phyloP scores from a whole-genome alignment of 2,329 filamentous ascomycete species.

The Trichoderma koningii region DNA sequence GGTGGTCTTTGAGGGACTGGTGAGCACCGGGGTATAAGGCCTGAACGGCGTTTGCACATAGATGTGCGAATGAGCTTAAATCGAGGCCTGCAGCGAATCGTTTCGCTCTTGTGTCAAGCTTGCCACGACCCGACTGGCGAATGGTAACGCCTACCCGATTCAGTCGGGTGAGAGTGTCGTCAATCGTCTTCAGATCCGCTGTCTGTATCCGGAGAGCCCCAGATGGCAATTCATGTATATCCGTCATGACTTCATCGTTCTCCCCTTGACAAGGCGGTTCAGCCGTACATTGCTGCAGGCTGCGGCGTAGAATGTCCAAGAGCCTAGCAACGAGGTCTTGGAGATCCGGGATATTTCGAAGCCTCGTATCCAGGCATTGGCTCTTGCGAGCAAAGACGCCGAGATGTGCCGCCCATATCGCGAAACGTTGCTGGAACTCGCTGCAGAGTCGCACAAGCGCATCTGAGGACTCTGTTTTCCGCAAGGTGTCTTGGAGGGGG shows the following conservation, averaged over 20 bases:
- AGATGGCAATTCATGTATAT: not conserved
- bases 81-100: not conserved
- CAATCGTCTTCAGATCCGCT: not conserved
- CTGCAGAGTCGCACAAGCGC: not conserved
- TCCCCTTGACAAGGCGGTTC: not conserved
- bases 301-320: slow-evolving; percentile 17
- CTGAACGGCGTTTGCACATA: not conserved
- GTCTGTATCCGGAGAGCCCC: not conserved
- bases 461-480: not conserved
- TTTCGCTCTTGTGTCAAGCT: not conserved
- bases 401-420: slow-evolving; percentile 26
- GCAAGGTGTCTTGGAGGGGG: not conserved
- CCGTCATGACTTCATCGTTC: not conserved
- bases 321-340: slow-evolving; percentile 20
- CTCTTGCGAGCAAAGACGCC: slow-evolving; percentile 28
- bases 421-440: slow-evolving; percentile 26
- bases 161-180: slow-evolving; percentile 21
- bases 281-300: not conserved
- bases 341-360: slow-evolving; percentile 24
- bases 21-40: not conserved
- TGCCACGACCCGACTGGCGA: slow-evolving; percentile 14
- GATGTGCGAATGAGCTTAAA: not conserved
- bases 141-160: slow-evolving; percentile 23
- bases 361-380: slow-evolving; percentile 26
- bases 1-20: slow-evolving; percentile 1